These are phyloP conservation scores for Graphiopsis chlorocephala DNA, from an alignment of 2,329 filamentous ascomycete species.

Conservation along the genomic window DNA sequence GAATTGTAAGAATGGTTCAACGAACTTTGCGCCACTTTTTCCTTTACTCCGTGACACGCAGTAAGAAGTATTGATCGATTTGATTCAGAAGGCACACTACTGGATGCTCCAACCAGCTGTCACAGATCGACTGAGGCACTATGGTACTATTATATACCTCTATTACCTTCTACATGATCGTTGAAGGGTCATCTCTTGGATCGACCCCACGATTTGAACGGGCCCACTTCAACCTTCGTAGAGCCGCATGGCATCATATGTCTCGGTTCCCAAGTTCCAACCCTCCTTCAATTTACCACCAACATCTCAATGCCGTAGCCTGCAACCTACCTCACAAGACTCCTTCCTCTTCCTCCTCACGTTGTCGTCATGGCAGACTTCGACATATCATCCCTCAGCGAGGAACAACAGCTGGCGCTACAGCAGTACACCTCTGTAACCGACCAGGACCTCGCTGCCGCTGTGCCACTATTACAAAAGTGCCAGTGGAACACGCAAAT, in stretches of 20 bases:
- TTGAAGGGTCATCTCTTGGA: background rate
- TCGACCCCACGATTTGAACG: background rate
- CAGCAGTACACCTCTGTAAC: slow-evolving; percentile 88
- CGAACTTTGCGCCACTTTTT: background rate
- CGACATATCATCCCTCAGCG: slow-evolving; percentile 68
- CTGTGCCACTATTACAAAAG: slow-evolving; percentile 73
- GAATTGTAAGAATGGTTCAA: background rate
- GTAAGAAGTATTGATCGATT: background rate
- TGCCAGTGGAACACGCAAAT: slow-evolving; percentile 98
- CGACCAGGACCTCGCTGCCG: slow-evolving; percentile 72
- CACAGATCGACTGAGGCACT: background rate
- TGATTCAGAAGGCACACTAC: background rate
- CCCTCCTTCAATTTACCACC: background rate
- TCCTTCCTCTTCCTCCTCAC: background rate
- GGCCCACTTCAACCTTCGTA: background rate
- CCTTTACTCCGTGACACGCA: background rate
- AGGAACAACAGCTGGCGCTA: slow-evolving; percentile 76
- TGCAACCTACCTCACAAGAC: background rate
- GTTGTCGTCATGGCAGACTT: slow-evolving; percentile 41
- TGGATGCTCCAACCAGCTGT: background rate
- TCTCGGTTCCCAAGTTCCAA: background rate
- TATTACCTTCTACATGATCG: background rate
- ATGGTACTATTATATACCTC: background rate
- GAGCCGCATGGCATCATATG: slow-evolving; percentile 4
- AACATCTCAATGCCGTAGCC: background rate